phyloP scores from a whole-genome alignment of 805 yeast genomes.

The Blastobotrys mokoenaii region DNA sequence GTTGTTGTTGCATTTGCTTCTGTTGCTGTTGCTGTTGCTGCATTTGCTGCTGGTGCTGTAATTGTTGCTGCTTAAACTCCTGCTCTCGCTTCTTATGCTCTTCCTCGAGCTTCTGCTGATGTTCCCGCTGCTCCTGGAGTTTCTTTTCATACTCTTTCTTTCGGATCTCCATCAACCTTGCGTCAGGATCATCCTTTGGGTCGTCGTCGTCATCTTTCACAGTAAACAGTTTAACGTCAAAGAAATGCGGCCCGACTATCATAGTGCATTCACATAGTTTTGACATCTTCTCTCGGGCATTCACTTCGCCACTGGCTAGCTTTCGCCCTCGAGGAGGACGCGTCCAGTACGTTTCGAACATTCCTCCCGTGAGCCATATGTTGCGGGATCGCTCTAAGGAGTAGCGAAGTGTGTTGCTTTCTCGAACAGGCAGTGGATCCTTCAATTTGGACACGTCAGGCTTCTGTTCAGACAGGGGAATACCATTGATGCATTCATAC shows the following conservation, averaged over 20 bases:
- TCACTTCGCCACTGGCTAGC: conserved; percentile 37
- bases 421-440: conserved; percentile 61
- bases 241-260: conserved; percentile 74
- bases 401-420: conserved; percentile 41
- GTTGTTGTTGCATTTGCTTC: not conserved
- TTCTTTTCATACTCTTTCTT: not conserved
- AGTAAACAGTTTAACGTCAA: conserved; percentile 71
- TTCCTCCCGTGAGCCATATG: conserved; percentile 53
- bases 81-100: not conserved
- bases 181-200: conserved; percentile 3
- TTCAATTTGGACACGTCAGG: conserved; percentile 60
- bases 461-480: conserved; percentile 56
- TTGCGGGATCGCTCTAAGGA: conserved; percentile 66
- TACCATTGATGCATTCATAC: conserved; percentile 52
- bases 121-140: not conserved
- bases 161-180: not conserved
- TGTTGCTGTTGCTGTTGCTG: not conserved
- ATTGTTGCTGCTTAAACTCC: not conserved
- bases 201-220: conserved; percentile 57
- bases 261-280: conserved; percentile 71
- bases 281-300: conserved; percentile 79
- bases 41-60: not conserved
- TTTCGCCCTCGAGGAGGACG: conserved; percentile 53
- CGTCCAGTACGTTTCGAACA: conserved; percentile 77
- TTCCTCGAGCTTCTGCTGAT: not conserved